A percentile compares a stretch with the other conserved stretches of the same genome.
Conservation (phyloP, 306 rosid species). For the Dalbergia cultrata region DNA sequence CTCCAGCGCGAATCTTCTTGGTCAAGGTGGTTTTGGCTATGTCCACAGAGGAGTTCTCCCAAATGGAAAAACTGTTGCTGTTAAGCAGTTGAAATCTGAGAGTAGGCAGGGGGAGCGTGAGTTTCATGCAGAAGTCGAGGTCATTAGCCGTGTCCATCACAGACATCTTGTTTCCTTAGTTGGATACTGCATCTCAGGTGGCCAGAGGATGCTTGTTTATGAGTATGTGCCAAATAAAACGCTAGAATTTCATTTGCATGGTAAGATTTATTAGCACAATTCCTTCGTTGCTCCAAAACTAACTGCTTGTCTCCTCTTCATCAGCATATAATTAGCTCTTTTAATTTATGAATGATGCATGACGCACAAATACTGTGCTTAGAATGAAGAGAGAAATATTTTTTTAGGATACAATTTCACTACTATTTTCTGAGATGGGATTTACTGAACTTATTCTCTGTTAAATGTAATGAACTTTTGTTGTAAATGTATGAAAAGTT, state of each 20-base stretch:
- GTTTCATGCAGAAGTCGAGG: conserved; percentile 72
- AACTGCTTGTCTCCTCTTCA: background rate
- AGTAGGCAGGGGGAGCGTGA: conserved; percentile 79
- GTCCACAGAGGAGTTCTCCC: conserved; percentile 77
- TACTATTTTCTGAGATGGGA: background rate
- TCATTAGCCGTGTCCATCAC: conserved; percentile 76
- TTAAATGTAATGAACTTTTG: background rate
- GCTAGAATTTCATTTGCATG: conserved; percentile 70
- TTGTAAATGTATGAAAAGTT: conserved; percentile 8
- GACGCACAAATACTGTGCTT: background rate
- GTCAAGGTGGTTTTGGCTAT: conserved; percentile 77
- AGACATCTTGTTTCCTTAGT: conserved; percentile 73
- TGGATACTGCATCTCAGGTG: conserved; percentile 65
- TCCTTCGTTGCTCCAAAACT: background rate
- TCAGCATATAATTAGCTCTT: background rate
- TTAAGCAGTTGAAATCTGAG: conserved; percentile 69
- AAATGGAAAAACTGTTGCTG: conserved; percentile 69
- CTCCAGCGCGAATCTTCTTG: conserved; percentile 64
- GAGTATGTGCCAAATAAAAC: conserved; percentile 66
- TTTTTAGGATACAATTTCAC: conserved; percentile 5
- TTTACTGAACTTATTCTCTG: conserved; percentile 13
- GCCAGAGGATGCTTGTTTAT: conserved; percentile 66
- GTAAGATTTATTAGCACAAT: conserved; percentile 43
- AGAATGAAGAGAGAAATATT: background rate
- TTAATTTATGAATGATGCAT: conserved; percentile 2